phyloP scores from a whole-genome alignment of 1,284 basidiomycete species.

The Phellinidium pouzarii region DNA sequence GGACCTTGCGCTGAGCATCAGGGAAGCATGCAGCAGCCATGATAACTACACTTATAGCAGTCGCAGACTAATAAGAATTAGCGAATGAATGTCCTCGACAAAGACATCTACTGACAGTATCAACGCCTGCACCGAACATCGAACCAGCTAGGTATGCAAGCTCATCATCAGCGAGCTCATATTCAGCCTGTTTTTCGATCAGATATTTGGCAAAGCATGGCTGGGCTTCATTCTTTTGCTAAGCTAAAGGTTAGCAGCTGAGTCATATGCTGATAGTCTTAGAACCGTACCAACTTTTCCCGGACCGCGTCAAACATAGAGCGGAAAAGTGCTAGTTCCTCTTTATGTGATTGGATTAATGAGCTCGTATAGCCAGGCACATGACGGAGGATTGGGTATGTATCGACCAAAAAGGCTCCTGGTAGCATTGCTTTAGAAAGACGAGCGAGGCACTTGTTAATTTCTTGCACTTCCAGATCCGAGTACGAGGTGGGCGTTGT shows the following conservation, averaged over 20 bases:
- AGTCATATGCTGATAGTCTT: background rate
- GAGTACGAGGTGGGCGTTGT: slow-evolving; percentile 39
- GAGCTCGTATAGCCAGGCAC: slow-evolving; percentile 52
- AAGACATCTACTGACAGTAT: slow-evolving; percentile 19
- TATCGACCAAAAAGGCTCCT: slow-evolving; percentile 52
- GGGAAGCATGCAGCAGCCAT: slow-evolving; percentile 62
- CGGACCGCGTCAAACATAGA: slow-evolving; percentile 40
- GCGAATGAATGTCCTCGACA: slow-evolving; percentile 15
- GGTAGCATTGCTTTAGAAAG: slow-evolving; percentile 47
- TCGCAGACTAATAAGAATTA: slow-evolving; percentile 34
- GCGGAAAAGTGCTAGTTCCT: slow-evolving; percentile 52
- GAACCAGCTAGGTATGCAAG: slow-evolving; percentile 26
- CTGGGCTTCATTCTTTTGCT: slow-evolving; percentile 15
- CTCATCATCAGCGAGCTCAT: slow-evolving; percentile 26
- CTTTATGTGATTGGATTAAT: slow-evolving; percentile 43
- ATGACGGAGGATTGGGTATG: slow-evolving; percentile 46
- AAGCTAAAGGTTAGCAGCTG: background rate
- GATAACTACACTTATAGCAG: slow-evolving; percentile 47
- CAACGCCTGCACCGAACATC: slow-evolving; percentile 29
- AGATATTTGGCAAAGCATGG: slow-evolving; percentile 27
- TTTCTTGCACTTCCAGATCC: slow-evolving; percentile 49
- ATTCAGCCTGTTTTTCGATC: slow-evolving; percentile 24
- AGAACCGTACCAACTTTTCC: slow-evolving; percentile 35
- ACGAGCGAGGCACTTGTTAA: slow-evolving; percentile 42
- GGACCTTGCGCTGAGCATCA: slow-evolving; percentile 46